A percentile compares a stretch with the other conserved stretches of the same genome.
phyloP scores from a whole-genome alignment of 23 red algal species.

The Porphyridium purpureum region DNA sequence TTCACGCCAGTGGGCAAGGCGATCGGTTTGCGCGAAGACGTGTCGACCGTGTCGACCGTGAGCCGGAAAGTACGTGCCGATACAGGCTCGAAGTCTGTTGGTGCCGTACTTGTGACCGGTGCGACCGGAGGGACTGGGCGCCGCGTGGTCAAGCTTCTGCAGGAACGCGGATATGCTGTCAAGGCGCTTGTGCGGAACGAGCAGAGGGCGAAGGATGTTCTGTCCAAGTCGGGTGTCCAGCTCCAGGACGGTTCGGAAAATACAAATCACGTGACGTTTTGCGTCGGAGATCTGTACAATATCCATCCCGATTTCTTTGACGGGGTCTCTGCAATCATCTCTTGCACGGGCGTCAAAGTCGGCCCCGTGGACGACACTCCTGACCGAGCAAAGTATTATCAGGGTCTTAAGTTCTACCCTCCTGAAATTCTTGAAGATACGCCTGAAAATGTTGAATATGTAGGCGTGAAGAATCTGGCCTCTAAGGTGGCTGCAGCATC shows the following conservation, averaged over 20 bases:
- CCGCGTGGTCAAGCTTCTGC: conserved; percentile 52
- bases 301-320: conserved; percentile 52
- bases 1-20: conserved; percentile 4
- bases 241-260: conserved; percentile 4
- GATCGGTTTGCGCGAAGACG: conserved; percentile 13
- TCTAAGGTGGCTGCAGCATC: not conserved
- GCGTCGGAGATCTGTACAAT: conserved; percentile 65
- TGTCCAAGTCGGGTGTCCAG: conserved; percentile 16
- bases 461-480: conserved; percentile 42
- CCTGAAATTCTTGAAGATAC: conserved; percentile 47
- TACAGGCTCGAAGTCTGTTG: no score
- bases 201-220: conserved; percentile 17
- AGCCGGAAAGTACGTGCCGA: not conserved
- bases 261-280: conserved; percentile 15
- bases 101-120: conserved; percentile 57
- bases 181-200: conserved; percentile 48
- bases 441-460: conserved; percentile 77
- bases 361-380: conserved; percentile 49
- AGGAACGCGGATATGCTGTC: conserved; percentile 11
- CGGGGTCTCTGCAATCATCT: conserved; percentile 30
- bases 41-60: not conserved
- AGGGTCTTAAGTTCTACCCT: conserved; percentile 67
- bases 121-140: conserved; percentile 68
- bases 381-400: conserved; percentile 44
- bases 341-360: conserved; percentile 48